These are phyloP conservation scores for Suillus subaureus DNA, from an alignment of 768 basidiomycete species.

Conservation along the genomic window DNA sequence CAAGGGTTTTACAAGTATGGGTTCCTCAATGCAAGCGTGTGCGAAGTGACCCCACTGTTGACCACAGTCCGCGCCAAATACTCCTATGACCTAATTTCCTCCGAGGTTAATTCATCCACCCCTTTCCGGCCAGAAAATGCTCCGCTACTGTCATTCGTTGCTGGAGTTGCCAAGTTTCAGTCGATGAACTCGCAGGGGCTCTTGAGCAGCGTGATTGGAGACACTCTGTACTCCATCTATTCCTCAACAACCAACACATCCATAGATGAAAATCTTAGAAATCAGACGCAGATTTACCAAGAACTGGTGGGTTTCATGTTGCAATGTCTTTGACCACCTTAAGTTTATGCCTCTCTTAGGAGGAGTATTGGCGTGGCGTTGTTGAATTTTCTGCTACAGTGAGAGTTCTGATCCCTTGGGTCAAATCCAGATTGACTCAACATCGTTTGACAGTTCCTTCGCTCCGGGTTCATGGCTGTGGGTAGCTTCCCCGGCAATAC, in stretches of 20 bases:
- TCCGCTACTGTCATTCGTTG: conserved; percentile 16
- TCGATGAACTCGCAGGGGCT: conserved; percentile 1
- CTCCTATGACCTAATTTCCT: conserved; percentile 1
- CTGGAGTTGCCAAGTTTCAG: conserved; percentile 12
- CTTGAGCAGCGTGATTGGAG: conserved; percentile 18
- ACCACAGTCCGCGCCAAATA: conserved; percentile 11
- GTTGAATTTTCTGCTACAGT: conserved; percentile 22
- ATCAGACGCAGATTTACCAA: conserved; percentile 1
- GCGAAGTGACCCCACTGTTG: conserved; percentile 10
- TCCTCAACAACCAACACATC: neutral
- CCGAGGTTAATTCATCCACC: neutral
- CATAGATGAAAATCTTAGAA: neutral
- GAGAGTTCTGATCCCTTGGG: neutral
- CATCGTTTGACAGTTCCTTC: conserved; percentile 3
- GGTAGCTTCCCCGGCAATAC: conserved; percentile 1
- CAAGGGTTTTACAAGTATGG: conserved; percentile 9
- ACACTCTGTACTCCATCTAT: conserved; percentile 20
- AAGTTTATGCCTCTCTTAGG: conserved; percentile 4
- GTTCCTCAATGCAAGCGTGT: conserved; percentile 11
- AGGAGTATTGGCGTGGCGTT: conserved; percentile 19
- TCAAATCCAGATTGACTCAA: neutral
- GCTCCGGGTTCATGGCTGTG: conserved; percentile 7
- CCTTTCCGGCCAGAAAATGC: conserved; percentile 1
- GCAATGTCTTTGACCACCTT: neutral
- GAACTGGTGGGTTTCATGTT: conserved; percentile 8